phyloP scores from a whole-genome alignment of 306 rosid genomes.

The Quercus glauca region DNA sequence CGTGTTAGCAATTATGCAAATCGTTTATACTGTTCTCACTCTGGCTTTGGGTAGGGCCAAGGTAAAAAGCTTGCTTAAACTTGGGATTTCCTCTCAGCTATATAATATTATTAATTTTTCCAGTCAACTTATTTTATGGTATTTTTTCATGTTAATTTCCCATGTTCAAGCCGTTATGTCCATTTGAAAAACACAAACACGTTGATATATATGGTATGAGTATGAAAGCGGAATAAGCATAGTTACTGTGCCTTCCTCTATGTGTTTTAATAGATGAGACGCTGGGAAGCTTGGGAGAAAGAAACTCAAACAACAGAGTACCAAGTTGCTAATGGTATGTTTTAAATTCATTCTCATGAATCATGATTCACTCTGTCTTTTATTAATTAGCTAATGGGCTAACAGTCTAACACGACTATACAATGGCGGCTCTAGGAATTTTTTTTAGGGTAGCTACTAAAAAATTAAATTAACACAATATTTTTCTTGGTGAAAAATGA shows the following conservation, averaged over 20 bases:
- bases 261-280: conserved; percentile 22
- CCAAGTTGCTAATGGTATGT: conserved; percentile 43
- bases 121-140: not conserved
- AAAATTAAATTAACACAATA: too few relatives aligned
- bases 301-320: conserved; percentile 44
- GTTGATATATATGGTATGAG: too few relatives aligned
- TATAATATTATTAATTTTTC: not conserved
- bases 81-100: too few relatives aligned
- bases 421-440: too few relatives aligned
- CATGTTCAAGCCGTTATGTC: too few relatives aligned
- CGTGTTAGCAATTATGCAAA: conserved; percentile 37
- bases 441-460: too few relatives aligned
- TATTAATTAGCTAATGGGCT: too few relatives aligned
- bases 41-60: conserved; percentile 42
- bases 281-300: conserved; percentile 42
- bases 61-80: conserved; percentile 3
- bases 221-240: too few relatives aligned
- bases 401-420: too few relatives aligned
- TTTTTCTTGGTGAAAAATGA: too few relatives aligned
- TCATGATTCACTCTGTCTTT: not conserved
- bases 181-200: too few relatives aligned
- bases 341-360: not conserved
- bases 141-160: not conserved
- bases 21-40: conserved; percentile 33
- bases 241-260: too few relatives aligned